phyloP scores from a whole-genome alignment of 257 asterid species.

The Solanum boliviense region DNA sequence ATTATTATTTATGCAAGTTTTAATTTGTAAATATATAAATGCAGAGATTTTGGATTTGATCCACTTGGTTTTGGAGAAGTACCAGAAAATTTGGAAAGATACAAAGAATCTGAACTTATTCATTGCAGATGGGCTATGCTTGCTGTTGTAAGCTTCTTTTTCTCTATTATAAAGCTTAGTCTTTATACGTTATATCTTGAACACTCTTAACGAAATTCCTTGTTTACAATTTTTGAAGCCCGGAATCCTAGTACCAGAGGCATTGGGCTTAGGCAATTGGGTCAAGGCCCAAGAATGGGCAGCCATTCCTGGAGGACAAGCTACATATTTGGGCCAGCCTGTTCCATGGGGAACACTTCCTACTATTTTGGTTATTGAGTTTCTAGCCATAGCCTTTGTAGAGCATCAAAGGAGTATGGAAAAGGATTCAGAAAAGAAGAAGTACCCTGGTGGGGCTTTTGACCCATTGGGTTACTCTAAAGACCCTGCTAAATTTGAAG shows the following conservation, averaged over 20 bases:
- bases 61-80: constrained; percentile 92
- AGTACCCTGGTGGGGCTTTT: constrained; percentile 96
- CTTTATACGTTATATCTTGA: neutral
- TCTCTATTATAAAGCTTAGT: neutral
- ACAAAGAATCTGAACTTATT: constrained; percentile 81
- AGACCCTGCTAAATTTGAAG: constrained; percentile 66
- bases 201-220: neutral
- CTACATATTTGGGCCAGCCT: constrained; percentile 85
- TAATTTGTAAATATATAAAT: neutral
- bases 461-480: constrained; percentile 92
- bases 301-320: constrained; percentile 88
- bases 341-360: constrained; percentile 98
- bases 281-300: constrained; percentile 99
- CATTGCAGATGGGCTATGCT: constrained; percentile 99
- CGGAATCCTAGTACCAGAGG: constrained; percentile 73
- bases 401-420: constrained; percentile 95
- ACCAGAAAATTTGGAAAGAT: constrained; percentile 77
- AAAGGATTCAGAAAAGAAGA: constrained; percentile 85
- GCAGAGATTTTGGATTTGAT: constrained; percentile 91
- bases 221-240: constrained; percentile 36
- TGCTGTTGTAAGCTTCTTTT: constrained; percentile 48
- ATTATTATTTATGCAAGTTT: neutral
- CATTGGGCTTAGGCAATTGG: constrained; percentile 92
- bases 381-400: constrained; percentile 77
- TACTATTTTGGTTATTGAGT: constrained; percentile 73